Conservation (phyloP, 345 rosid genomes). For the Murraya paniculata region DNA sequence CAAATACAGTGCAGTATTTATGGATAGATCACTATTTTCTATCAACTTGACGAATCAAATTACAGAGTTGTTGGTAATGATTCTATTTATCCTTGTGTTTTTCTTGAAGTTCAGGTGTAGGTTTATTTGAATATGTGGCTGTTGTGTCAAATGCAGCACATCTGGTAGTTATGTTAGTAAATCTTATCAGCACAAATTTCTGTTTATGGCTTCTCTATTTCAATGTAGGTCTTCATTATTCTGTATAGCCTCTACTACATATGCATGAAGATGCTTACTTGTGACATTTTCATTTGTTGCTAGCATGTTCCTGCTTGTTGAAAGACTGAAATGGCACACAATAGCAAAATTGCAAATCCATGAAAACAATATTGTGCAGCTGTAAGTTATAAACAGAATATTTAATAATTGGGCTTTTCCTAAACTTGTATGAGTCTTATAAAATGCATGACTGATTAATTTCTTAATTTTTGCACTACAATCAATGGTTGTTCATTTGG, state of each 20-base stretch:
- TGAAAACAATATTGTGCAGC: neutral
- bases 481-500: too few relatives aligned
- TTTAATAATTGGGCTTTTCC: neutral
- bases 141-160: neutral
- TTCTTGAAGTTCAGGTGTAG: neutral
- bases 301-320: neutral
- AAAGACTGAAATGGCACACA: neutral
- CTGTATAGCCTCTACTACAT: neutral
- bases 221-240: neutral
- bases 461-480: neutral
- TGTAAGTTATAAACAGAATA: neutral
- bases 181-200: neutral
- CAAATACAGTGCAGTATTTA: neutral
- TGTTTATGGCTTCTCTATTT: neutral
- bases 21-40: neutral
- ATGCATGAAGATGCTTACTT: neutral
- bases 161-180: neutral
- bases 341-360: neutral
- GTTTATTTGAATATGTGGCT: neutral
- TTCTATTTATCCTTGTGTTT: neutral
- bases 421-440: neutral
- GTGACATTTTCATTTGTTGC: neutral
- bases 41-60: neutral
- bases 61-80: neutral
- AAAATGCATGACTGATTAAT: neutral